Conservation (phyloP, 805 yeast genomes). For the Schwanniomyces yamadae region DNA sequence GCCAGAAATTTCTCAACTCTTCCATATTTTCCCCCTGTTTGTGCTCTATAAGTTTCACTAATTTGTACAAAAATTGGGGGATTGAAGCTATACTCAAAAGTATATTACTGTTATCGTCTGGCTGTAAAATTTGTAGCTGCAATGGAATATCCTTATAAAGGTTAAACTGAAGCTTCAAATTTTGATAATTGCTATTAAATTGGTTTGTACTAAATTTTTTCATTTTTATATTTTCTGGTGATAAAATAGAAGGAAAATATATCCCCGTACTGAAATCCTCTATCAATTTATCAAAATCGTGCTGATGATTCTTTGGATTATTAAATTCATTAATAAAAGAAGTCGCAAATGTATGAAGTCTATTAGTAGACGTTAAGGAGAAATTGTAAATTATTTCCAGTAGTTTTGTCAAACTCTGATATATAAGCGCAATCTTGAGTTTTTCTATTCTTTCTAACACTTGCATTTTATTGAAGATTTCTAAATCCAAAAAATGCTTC, state of each 20-base stretch:
- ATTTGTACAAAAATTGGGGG: conserved; percentile 29
- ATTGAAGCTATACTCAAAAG: conserved; percentile 28
- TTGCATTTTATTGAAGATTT: conserved; percentile 20
- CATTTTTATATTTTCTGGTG: conserved; percentile 25
- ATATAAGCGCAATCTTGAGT: conserved; percentile 31
- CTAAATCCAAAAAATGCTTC: conserved; percentile 30
- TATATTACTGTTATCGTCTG: conserved; percentile 10
- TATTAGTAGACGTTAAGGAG: conserved; percentile 23
- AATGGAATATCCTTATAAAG: conserved; percentile 41
- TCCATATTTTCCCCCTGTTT: conserved; percentile 4
- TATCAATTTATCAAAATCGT: conserved; percentile 25
- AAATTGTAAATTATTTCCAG: conserved; percentile 32
- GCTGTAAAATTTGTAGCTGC: conserved; percentile 23
- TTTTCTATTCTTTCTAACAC: conserved; percentile 35
- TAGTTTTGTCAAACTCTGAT: conserved; percentile 30
- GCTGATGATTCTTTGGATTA: conserved; percentile 16
- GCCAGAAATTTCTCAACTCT: conserved; percentile 21
- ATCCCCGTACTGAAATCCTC: conserved; percentile 35
- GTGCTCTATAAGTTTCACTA: conserved; percentile 19
- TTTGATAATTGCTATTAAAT: conserved; percentile 35
- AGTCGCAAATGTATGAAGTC: conserved; percentile 22
- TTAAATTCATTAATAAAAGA: conserved; percentile 19
- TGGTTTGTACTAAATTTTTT: conserved; percentile 24
- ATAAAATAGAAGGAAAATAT: conserved; percentile 35
- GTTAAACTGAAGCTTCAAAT: conserved; percentile 36